Evolutionary conservation across 768 basidiomycete species (phyloP).

Genomic region (Sutorius australiensis): DNA sequence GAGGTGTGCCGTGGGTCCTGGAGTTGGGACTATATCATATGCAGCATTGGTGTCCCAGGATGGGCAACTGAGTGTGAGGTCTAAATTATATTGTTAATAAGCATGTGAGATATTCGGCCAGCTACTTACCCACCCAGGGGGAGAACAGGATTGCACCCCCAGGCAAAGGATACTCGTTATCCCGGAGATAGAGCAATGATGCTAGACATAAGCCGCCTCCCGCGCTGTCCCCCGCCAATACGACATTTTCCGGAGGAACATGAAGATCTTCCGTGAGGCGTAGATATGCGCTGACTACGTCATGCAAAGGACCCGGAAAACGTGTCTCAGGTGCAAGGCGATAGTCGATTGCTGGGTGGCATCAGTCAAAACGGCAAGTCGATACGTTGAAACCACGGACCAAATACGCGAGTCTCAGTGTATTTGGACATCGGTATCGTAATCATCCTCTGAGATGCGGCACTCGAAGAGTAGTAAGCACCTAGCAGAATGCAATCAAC

Average conservation of each 20-base stretch:
- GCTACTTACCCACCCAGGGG: conserved; percentile 86
- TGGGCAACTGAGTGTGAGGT: conserved; percentile 94
- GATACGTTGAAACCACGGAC: conserved; percentile 34
- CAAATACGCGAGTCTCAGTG: conserved; percentile 85
- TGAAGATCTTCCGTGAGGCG: conserved; percentile 83
- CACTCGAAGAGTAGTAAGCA: conserved; percentile 90
- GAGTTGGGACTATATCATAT: conserved; percentile 80
- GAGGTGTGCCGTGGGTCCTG: conserved; percentile 73
- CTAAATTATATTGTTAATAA: conserved; percentile 35
- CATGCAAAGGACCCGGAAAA: conserved; percentile 87
- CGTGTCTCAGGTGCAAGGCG: conserved; percentile 92
- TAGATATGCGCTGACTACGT: conserved; percentile 84
- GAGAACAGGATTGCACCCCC: conserved; percentile 86
- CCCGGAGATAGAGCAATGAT: conserved; percentile 90
- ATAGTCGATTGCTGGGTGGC: conserved; percentile 75
- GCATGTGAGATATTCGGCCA: conserved; percentile 2
- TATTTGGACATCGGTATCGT: conserved; percentile 90
- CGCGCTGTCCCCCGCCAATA: conserved; percentile 88
- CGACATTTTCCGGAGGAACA: conserved; percentile 88
- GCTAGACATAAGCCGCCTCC: conserved; percentile 87
- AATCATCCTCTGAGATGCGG: conserved; percentile 84
- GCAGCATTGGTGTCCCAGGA: conserved; percentile 95
- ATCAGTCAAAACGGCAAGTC: neutral
- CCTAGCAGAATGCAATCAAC: conserved; percentile 41
- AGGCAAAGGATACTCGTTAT: conserved; percentile 81